Percentiles rank a stretch among this genome's conserved stretches.
Evolutionary conservation across 1,139 yeast genomes (phyloP).

Genomic region (Geotrichum bryndzae): DNA sequence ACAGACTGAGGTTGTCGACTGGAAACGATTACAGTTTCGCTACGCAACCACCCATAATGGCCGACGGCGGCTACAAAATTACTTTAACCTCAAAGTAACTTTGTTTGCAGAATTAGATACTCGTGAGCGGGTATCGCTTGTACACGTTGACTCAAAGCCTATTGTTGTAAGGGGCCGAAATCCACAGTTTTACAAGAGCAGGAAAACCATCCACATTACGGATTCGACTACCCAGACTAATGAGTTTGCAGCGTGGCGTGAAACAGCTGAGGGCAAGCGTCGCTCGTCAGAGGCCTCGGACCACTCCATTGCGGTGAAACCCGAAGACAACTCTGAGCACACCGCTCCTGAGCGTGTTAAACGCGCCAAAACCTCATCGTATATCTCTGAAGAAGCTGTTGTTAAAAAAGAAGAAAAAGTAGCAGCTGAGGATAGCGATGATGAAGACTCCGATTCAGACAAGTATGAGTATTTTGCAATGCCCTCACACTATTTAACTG

Average conservation of each 20-base stretch:
- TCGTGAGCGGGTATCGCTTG: slow-evolving; percentile 27
- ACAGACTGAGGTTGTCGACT: slow-evolving; percentile 30
- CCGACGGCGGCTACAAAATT: slow-evolving; percentile 52
- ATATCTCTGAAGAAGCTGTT: neutral
- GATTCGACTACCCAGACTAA: neutral
- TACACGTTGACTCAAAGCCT: slow-evolving; percentile 39
- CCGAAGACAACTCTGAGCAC: slow-evolving; percentile 1
- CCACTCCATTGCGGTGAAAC: neutral
- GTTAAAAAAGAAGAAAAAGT: neutral
- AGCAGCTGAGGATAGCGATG: slow-evolving; percentile 3
- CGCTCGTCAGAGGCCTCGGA: neutral
- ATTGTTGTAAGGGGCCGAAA: slow-evolving; percentile 61
- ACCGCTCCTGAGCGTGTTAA: neutral
- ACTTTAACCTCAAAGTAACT: slow-evolving; percentile 46
- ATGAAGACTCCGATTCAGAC: slow-evolving; percentile 22
- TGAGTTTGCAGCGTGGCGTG: neutral
- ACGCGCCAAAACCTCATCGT: neutral
- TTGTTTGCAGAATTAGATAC: slow-evolving; percentile 37
- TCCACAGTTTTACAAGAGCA: slow-evolving; percentile 55
- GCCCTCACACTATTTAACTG: slow-evolving; percentile 50
- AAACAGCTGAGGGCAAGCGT: slow-evolving; percentile 35
- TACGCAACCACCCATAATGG: slow-evolving; percentile 64
- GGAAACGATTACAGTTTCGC: slow-evolving; percentile 46
- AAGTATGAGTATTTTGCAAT: slow-evolving; percentile 52
- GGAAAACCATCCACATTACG: slow-evolving; percentile 41